phyloP scores from a whole-genome alignment of 2,329 filamentous ascomycete species.

The Emergomyces orientalis region DNA sequence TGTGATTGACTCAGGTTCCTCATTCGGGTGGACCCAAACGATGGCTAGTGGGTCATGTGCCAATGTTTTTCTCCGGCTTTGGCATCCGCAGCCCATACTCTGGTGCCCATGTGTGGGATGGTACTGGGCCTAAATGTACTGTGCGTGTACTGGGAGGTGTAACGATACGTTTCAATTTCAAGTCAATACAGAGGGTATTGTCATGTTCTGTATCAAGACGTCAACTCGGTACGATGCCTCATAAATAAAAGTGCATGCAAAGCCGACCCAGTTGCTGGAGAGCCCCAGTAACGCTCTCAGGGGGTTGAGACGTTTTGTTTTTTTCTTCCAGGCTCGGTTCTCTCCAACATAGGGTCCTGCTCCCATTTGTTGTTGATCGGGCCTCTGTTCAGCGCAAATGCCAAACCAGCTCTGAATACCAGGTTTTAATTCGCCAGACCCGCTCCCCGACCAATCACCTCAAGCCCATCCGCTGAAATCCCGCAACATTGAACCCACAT shows the following conservation, averaged over 20 bases:
- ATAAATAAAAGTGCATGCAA: background rate
- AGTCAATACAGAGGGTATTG: background rate
- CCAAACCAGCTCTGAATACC: background rate
- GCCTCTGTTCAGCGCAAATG: background rate
- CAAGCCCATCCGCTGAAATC: background rate
- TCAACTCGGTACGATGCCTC: background rate
- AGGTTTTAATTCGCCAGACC: background rate
- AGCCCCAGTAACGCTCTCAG: background rate
- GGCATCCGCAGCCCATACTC: background rate
- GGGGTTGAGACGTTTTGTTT: background rate
- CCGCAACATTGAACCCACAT: conserved; percentile 2
- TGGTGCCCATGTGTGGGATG: background rate
- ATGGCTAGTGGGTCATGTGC: conserved; percentile 9
- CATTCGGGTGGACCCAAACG: background rate
- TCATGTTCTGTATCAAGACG: background rate
- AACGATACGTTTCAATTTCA: background rate
- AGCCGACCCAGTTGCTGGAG: background rate
- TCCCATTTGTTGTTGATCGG: background rate
- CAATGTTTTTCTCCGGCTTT: background rate
- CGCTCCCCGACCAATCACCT: background rate
- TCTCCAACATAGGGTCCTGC: background rate
- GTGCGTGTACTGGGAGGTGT: background rate
- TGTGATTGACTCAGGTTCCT: conserved; percentile 6
- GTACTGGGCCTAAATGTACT: background rate
- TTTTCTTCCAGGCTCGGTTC: background rate